Conservation (phyloP, 257 asterid species). For the Leonotis leonurus region DNA sequence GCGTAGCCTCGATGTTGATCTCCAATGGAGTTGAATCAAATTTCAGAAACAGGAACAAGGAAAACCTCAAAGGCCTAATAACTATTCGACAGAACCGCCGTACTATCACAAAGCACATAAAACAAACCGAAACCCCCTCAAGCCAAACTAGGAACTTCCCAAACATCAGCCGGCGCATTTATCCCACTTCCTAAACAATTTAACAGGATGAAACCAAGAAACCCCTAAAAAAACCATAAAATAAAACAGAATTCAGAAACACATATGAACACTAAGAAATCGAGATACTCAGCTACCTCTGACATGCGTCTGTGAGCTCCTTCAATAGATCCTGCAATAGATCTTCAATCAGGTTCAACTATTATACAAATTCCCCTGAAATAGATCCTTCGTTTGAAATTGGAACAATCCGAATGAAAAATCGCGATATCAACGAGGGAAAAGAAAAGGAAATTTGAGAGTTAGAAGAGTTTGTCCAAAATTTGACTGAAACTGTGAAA, state of each 20-base stretch:
- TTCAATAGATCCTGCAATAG: slow-evolving; percentile 1
- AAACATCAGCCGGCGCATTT: slow-evolving; percentile 6
- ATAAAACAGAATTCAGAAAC: not conserved
- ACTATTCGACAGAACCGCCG: not conserved
- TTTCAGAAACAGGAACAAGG: not conserved
- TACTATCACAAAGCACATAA: not conserved
- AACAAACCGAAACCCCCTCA: slow-evolving; percentile 6
- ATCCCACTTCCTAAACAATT: not conserved
- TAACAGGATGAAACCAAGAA: not conserved
- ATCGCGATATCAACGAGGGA: not conserved
- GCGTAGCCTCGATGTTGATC: not conserved
- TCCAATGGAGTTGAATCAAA: slow-evolving; percentile 3
- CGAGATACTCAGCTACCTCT: slow-evolving; percentile 18
- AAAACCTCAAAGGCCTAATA: slow-evolving; percentile 15
- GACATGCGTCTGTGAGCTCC: slow-evolving; percentile 31
- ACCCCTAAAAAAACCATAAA: not conserved
- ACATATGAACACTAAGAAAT: not conserved
- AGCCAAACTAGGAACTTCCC: not conserved
- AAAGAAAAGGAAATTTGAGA: not conserved
- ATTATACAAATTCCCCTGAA: not conserved
- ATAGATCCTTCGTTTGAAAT: slow-evolving; percentile 19
- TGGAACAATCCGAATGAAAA: slow-evolving; percentile 14
- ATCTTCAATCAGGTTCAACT: slow-evolving; percentile 21
- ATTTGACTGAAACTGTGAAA: slow-evolving; percentile 18
- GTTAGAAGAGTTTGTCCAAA: not conserved